Conservation (phyloP, 257 asterid species). For the Nicotiana paniculata region DNA sequence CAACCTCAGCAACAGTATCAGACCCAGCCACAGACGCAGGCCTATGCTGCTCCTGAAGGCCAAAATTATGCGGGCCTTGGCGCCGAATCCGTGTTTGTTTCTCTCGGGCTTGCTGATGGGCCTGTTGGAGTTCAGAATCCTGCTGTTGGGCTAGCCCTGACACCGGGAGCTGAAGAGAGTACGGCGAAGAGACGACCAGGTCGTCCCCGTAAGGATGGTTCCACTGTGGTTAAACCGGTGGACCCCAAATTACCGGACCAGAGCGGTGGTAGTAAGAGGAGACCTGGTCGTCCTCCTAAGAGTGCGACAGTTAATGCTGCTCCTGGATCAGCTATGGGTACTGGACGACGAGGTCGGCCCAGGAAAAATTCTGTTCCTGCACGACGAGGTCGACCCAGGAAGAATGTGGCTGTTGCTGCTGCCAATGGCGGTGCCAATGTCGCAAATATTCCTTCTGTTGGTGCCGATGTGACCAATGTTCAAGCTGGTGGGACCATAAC, state of each 20-base stretch:
- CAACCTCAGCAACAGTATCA: conserved; percentile 3
- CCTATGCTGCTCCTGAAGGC: conserved; percentile 2
- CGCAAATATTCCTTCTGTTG: conserved; percentile 5
- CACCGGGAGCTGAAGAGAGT: neutral
- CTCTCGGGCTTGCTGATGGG: conserved; percentile 40
- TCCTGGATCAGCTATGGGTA: neutral
- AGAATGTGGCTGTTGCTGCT: conserved; percentile 4
- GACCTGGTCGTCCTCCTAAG: conserved; percentile 40
- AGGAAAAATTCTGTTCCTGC: conserved; percentile 29
- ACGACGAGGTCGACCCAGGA: conserved; percentile 53
- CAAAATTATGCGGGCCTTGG: conserved; percentile 15
- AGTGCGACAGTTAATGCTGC: neutral
- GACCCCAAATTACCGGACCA: neutral
- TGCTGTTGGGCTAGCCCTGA: neutral
- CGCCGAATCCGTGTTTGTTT: conserved; percentile 25
- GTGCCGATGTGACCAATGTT: conserved; percentile 5
- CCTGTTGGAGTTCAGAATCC: conserved; percentile 21
- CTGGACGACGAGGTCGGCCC: conserved; percentile 66
- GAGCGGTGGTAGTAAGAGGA: conserved; percentile 15
- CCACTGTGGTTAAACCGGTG: neutral
- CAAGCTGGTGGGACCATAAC: conserved; percentile 20
- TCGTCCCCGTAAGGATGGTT: conserved; percentile 51
- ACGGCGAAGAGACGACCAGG: conserved; percentile 49
- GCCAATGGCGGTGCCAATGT: neutral
- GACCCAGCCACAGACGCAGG: neutral